Conservation (phyloP, 129 eudicot genomes). For the Lonicera japonica region DNA sequence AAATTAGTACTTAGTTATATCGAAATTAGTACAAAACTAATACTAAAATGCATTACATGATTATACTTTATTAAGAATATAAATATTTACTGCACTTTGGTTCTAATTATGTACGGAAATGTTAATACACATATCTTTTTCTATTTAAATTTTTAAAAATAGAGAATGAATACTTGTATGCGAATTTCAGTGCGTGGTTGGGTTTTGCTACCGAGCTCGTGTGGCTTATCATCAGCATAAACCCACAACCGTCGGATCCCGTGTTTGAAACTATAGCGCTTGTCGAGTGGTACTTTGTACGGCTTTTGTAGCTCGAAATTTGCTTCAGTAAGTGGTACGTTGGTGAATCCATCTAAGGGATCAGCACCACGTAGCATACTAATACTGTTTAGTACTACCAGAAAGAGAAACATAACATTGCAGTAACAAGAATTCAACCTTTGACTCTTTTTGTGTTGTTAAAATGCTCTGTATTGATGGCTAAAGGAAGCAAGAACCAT, state of each 20-base stretch:
- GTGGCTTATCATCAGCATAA: conserved; percentile 40
- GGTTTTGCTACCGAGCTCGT: conserved; percentile 30
- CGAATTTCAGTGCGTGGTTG: conserved; percentile 50
- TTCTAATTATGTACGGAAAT: too few species aligned
- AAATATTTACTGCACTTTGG: too few species aligned
- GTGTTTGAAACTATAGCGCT: conserved; percentile 33
- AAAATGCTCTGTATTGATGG: too few species aligned
- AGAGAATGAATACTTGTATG: conserved; percentile 21
- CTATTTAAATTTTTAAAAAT: too few species aligned
- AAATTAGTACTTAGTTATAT: too few species aligned
- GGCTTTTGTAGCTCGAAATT: conserved; percentile 40
- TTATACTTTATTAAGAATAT: too few species aligned
- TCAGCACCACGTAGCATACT: conserved; percentile 23
- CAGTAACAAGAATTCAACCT: too few species aligned
- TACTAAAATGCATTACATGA: too few species aligned
- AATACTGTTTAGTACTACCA: conserved; percentile 9
- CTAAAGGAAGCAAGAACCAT: too few species aligned
- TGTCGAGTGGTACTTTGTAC: conserved; percentile 31
- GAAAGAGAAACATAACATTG: neutral
- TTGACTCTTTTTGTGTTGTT: too few species aligned
- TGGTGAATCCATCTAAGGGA: conserved; percentile 48
- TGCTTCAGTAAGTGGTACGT: conserved; percentile 34
- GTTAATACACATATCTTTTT: too few species aligned
- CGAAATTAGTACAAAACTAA: too few species aligned
- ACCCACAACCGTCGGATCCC: conserved; percentile 52